phyloP scores from a whole-genome alignment of 225 moss, liverwort and hornwort species.

The Neckera pumila region DNA sequence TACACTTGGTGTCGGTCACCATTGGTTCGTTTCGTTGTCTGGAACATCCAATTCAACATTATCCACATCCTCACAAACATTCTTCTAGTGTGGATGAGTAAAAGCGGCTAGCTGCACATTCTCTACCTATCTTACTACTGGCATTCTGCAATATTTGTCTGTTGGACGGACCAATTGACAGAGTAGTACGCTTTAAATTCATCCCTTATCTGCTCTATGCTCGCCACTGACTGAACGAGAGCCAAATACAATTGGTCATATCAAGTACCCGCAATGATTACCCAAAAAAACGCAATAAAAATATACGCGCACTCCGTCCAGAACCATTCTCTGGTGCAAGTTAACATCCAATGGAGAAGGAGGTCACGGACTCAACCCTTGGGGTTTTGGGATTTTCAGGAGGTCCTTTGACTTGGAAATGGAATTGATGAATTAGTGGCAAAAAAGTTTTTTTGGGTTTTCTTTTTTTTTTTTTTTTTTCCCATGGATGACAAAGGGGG shows the following conservation, averaged over 20 bases:
- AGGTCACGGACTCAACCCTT: neutral
- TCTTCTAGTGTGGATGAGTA: neutral
- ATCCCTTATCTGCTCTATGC: neutral
- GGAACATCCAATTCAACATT: neutral
- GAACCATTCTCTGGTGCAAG: too few species aligned
- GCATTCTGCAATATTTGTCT: neutral
- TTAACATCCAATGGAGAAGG: neutral
- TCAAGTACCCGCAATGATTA: neutral
- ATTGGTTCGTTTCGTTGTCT: neutral
- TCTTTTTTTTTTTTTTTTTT: too few species aligned
- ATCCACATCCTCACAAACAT: neutral
- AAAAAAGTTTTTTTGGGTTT: neutral
- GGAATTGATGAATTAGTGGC: neutral
- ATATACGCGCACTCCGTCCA: rapidly evolving
- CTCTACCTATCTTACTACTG: too few species aligned
- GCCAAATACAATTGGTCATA: neutral
- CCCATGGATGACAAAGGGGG: neutral
- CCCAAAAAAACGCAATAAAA: neutral
- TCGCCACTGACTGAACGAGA: too few species aligned
- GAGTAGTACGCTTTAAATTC: neutral
- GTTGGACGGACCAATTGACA: too few species aligned
- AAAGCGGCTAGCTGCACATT: neutral
- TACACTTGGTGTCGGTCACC: too few species aligned
- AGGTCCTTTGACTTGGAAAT: neutral
- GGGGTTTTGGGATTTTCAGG: neutral